phyloP scores from a whole-genome alignment of 1,284 basidiomycete genomes.

The Erythrobasidium hasegawianum region DNA sequence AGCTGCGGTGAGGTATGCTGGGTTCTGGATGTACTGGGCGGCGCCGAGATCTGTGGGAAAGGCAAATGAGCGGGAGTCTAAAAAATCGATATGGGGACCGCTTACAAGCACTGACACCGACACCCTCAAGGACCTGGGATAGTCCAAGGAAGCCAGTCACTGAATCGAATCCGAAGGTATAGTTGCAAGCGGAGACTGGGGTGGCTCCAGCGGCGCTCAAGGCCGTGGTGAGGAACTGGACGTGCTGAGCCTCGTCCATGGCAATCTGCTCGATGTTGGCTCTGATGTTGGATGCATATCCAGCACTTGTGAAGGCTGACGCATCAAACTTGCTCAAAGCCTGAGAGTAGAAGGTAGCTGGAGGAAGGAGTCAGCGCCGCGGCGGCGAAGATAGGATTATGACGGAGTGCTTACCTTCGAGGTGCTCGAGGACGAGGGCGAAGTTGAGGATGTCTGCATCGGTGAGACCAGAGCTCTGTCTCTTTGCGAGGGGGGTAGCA shows the following conservation, averaged over 20 bases:
- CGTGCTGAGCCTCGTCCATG: conserved; percentile 59
- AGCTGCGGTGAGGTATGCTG: conserved; percentile 47
- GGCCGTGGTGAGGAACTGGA: conserved; percentile 53
- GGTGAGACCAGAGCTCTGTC: conserved; percentile 2
- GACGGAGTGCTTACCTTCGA: conserved; percentile 52
- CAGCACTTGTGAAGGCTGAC: conserved; percentile 57
- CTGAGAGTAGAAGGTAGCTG: conserved; percentile 13
- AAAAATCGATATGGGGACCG: not conserved
- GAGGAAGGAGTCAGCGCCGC: not conserved
- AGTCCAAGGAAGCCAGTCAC: conserved; percentile 57
- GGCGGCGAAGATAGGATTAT: conserved; percentile 51
- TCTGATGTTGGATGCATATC: conserved; percentile 52
- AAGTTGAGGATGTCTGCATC: conserved; percentile 22
- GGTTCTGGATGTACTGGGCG: conserved; percentile 51
- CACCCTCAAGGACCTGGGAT: conserved; percentile 58
- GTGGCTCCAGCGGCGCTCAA: conserved; percentile 54
- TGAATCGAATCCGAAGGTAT: conserved; percentile 56
- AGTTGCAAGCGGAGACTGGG: conserved; percentile 57
- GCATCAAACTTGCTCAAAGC: conserved; percentile 38
- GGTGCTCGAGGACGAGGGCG: conserved; percentile 64
- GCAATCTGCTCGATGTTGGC: conserved; percentile 54
- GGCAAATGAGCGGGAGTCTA: conserved; percentile 41
- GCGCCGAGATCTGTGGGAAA: conserved; percentile 53
- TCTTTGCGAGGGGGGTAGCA: not conserved
- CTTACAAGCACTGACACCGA: conserved; percentile 52